Evolutionary conservation across 768 basidiomycete species (phyloP), one percentile per base, ranked within the genome.

Genomic region (Lactifluus subvellereus): DNA sequence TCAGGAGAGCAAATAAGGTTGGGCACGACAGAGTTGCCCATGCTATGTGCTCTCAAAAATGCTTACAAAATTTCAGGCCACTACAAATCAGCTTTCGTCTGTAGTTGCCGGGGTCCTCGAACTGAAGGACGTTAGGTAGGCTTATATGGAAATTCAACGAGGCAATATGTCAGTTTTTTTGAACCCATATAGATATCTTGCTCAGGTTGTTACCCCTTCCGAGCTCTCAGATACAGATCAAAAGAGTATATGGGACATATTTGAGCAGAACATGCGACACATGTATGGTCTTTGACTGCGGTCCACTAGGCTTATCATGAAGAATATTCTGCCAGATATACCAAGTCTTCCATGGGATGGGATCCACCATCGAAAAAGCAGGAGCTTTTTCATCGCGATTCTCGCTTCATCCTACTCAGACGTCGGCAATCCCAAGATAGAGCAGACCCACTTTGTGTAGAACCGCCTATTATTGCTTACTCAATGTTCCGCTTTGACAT

Each of bases 401-500:
- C 87, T 50, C 83, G 90, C 20, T 89, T 86, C 71, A 70, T 90
- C 58, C 61, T 89, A 27, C 75, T 80, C 7, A 54, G 67, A 30
- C 53, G 22, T 1, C 35, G 33, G 43, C 13, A 42, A 16, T 47
- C 40, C 10, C n/a, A 49, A 55, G 48, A 56, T 13, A 43, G 27
- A 4, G 57, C 54, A 20, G 42, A 69, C 62, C 49, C 59, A 69
- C 27, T 60, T 68, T 16, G 62, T 43, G 35, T 66, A 67, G 55
- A 48, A 38, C 54, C 79, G 30, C 64, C 75, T 35, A 81, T 58
- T 4, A 18, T 76, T 3, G 55, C 74, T 9, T 81, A 76, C 68
- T 66, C 78, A 16, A 83, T 84, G 74, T 91, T 92, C 71, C 83
- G 90, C 1, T 93, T 93, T 62, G 90, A 91, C 59, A 70, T 75